Conservation (phyloP, 331 rosid genomes). For the Spiraea crenata region DNA sequence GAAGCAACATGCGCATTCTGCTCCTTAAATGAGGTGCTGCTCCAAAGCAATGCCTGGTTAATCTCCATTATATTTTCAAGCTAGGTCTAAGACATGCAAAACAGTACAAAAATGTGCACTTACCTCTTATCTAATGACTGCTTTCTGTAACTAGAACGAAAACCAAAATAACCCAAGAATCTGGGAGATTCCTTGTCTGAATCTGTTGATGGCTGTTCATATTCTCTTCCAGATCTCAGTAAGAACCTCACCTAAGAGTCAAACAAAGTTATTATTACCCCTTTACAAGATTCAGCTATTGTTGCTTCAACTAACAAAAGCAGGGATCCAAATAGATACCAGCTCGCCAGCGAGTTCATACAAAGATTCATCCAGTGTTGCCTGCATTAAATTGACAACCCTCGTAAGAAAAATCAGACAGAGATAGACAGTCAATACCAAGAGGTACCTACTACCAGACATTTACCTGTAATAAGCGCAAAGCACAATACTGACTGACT, state of each 20-base stretch:
- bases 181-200: constrained; percentile 76
- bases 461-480: constrained; percentile 77
- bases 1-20: constrained; percentile 86
- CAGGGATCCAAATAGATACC: constrained; percentile 41
- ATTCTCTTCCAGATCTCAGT: constrained; percentile 91
- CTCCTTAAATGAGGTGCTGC: constrained; percentile 82
- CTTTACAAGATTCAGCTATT: constrained; percentile 22
- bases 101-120: constrained; percentile 18
- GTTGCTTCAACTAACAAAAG: constrained; percentile 9
- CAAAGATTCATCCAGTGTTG: constrained; percentile 81
- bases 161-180: constrained; percentile 86
- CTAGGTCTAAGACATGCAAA: constrained; percentile 12
- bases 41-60: constrained; percentile 26
- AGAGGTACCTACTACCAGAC: background rate
- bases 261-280: constrained; percentile 25
- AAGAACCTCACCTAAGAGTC: constrained; percentile 85
- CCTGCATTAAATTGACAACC: constrained; percentile 47
- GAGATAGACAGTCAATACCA: background rate
- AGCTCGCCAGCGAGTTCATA: constrained; percentile 99
- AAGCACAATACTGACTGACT: constrained; percentile 91
- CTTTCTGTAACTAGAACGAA: constrained; percentile 60
- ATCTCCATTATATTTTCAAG: constrained; percentile 20
- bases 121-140: constrained; percentile 78
- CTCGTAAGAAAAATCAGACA: constrained; percentile 16
- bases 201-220: constrained; percentile 65